Evolutionary conservation across 1,139 yeast species (phyloP), one percentile per base, ranked within the genome.

Genomic region (Blastobotrys persicus): DNA sequence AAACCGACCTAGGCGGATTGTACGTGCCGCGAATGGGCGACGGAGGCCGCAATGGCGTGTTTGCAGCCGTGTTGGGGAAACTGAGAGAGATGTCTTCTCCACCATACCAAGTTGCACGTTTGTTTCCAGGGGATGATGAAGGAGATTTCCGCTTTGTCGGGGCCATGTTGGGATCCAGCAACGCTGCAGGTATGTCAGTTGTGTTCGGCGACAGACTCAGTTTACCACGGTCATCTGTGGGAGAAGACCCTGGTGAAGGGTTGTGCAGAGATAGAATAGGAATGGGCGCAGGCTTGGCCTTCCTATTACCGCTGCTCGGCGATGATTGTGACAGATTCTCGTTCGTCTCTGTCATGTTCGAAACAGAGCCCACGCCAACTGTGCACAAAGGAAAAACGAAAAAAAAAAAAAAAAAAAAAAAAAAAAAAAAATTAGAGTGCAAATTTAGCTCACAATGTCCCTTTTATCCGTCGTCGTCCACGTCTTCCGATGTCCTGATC

Each of bases 91-190:
- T 20, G 26, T 43, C 49, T 28, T 9, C 28, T 9, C 41, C 51
- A 9, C 50, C 53, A 31, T 52, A 50, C 53, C 53, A 52, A 19
- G 54, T 52, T 7, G 55, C 45, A 34, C 55, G 42, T 19, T 50
- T 47, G 13, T 31, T 7, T 6, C 28, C 19, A 14, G 49, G 28
- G 12, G 40, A 37, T 9, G 55, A 51, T 12, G 55, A 44, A 9
- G 55, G 49, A 23, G 48, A 52, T 39, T 46, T 13, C 28, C 47
- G 32, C 44, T 20, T 13, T 20, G 42, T 23, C 9, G 28, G 28
- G 16, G 23, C 31, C 46, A 43, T 43, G 13, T 43, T 34, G 4
- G 42, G 34, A 17, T 43, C 46, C n/a, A 43, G 26, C 17, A 32
- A 42, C 18, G 42, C 41, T 9, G 26, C 12, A 23, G 28, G 18